Conservation (phyloP, 176 grass and related monocot species). For the Triticum timopheevii region DNA sequence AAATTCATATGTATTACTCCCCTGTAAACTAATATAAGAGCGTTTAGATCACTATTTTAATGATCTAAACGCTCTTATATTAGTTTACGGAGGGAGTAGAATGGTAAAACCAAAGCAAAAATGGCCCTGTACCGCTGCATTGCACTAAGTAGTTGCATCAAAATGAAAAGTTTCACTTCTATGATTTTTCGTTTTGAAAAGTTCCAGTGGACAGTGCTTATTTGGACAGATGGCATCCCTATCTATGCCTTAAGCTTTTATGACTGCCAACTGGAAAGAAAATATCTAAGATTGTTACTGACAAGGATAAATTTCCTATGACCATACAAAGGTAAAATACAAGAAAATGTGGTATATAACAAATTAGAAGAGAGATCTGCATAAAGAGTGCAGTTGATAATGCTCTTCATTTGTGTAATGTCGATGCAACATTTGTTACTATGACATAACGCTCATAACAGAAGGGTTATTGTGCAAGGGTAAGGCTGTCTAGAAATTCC, state of each 20-base stretch:
- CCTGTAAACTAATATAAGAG: no score
- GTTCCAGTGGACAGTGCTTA: background rate
- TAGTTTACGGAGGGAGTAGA: no score
- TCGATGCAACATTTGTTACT: background rate
- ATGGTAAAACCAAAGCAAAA: background rate
- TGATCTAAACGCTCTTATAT: no score
- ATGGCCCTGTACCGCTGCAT: background rate
- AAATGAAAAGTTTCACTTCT: background rate
- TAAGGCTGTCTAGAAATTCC: no score
- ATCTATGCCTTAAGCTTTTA: background rate
- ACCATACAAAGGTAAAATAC: background rate
- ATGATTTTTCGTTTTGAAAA: background rate
- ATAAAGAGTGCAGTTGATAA: background rate
- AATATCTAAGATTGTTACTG: background rate
- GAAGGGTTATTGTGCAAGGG: no score
- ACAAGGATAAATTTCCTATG: background rate
- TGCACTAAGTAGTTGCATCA: conserved; percentile 21
- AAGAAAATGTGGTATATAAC: background rate
- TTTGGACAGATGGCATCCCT: background rate
- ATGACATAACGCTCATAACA: background rate
- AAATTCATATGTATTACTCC: background rate
- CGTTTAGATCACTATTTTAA: no score
- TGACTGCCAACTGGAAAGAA: background rate
- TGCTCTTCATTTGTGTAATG: background rate
- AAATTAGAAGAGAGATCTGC: background rate